Evolutionary conservation across 345 rosid genomes (phyloP).

Genomic region (Gossypium arboreum): DNA sequence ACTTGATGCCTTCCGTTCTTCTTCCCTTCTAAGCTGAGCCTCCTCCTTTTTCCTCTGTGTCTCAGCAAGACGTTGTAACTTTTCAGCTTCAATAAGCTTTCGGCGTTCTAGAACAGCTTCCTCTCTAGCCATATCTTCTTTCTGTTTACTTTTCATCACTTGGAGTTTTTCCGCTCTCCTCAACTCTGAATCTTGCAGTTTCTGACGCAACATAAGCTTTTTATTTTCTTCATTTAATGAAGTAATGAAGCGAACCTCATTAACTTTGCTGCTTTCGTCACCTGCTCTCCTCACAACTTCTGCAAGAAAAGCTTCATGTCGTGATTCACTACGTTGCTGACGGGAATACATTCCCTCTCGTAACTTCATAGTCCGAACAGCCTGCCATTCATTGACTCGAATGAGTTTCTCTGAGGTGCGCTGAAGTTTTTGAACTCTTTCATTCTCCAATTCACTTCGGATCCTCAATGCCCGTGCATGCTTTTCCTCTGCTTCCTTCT

Average conservation of each 20-base stretch:
- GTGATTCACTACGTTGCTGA: constrained; percentile 65
- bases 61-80: constrained; percentile 76
- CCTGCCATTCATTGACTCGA: constrained; percentile 79
- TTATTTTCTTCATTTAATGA: constrained; percentile 78
- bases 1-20: constrained; percentile 77
- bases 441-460: constrained; percentile 68
- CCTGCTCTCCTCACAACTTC: constrained; percentile 83
- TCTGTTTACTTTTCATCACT: constrained; percentile 61
- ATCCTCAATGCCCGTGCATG: constrained; percentile 77
- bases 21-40: constrained; percentile 80
- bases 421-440: constrained; percentile 73
- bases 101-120: constrained; percentile 77
- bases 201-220: constrained; percentile 71
- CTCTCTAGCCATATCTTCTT: constrained; percentile 74
- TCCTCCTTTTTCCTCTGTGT: constrained; percentile 75
- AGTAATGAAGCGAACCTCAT: constrained; percentile 78
- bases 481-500: constrained; percentile 71
- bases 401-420: constrained; percentile 67
- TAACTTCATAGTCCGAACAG: constrained; percentile 63
- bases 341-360: constrained; percentile 79
- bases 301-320: constrained; percentile 79
- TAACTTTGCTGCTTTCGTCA: constrained; percentile 80
- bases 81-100: constrained; percentile 75
- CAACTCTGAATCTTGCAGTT: constrained; percentile 68
- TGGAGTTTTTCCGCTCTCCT: constrained; percentile 78